These are phyloP conservation scores for Fraxinus nigra DNA, from an alignment of 305 asterid species.

Conservation along the genomic window DNA sequence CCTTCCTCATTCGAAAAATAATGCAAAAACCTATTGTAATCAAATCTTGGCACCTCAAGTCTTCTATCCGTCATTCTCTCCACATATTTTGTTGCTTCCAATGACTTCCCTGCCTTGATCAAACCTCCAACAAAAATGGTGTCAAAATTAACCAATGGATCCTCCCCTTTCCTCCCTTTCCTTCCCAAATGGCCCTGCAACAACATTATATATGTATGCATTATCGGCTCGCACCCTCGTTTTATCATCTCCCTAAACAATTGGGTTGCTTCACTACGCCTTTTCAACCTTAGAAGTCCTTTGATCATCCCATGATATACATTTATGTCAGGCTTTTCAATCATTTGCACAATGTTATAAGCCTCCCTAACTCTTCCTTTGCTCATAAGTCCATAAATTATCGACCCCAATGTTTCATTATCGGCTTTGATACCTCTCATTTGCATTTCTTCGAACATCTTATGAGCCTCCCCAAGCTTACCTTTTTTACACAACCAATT, in stretches of 20 bases:
- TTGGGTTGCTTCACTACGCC: constrained; percentile 69
- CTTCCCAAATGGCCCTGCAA: constrained; percentile 87
- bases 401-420: constrained; percentile 46
- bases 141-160: constrained; percentile 84
- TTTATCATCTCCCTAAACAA: constrained; percentile 85
- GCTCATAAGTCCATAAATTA: constrained; percentile 51
- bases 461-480: constrained; percentile 54
- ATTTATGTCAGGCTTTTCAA: constrained; percentile 50
- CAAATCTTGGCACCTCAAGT: constrained; percentile 80
- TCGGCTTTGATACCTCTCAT: constrained; percentile 54
- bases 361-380: constrained; percentile 69
- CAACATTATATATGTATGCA: constrained; percentile 90
- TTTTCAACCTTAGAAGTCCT: constrained; percentile 71
- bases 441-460: constrained; percentile 66
- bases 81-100: constrained; percentile 75
- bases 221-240: constrained; percentile 80
- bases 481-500: constrained; percentile 80
- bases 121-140: constrained; percentile 93
- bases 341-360: constrained; percentile 40
- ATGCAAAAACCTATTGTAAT: constrained; percentile 77
- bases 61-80: constrained; percentile 68
- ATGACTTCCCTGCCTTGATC: constrained; percentile 63
- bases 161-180: constrained; percentile 80
- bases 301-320: constrained; percentile 84
- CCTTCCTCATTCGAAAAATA: constrained; percentile 84